Evolutionary conservation across 257 asterid species (phyloP), one percentile per base, ranked within the genome.

Genomic region (Jacaranda mimosifolia): DNA sequence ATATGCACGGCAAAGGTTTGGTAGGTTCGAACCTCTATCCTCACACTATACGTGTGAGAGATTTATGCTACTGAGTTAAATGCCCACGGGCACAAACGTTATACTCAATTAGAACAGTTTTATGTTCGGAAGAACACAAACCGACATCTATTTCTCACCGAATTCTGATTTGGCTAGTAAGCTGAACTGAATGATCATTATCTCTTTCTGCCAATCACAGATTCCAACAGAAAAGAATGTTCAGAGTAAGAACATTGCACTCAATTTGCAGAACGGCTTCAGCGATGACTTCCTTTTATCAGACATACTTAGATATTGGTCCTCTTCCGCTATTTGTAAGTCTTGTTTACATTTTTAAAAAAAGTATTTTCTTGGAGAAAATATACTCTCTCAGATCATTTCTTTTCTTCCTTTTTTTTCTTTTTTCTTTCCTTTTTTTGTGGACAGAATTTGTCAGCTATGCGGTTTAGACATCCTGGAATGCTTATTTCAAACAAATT

Each of bases 221-320:
- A 68, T 76, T 56, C n/a, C 70, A 76, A n/a, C 58, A 68, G 75
- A 76, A 68, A 70, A 43, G 80, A 68, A 76, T 56, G 80, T 56
- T 56, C 56, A 39, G 80, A 14, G 62, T 76, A 10, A 15, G 68
- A 3, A 76, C 80, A 46, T 14, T 76, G 21, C 80, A 76, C 59
- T 13, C 62, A 19, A 52, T 57, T 43, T 55, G 75, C 69, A 14
- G 80, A 67, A 21, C 57, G 6, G 62, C 75, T 68, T 55, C 75
- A 26, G 38, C 15, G 0, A 7, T 68, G 75, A 68, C 70, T 14
- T 42, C 75, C 49, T 2, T 26, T 55, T 76, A 76, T 36, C 14
- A 17, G 32, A 55, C 70, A 11, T 55, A 76, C 75, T n/a, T 76
- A 4, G 26, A 32, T 7, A 56, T 68, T 26, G 52, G 70, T 68